phyloP scores from a whole-genome alignment of 805 yeast species.

The Lachancea sp. region DNA sequence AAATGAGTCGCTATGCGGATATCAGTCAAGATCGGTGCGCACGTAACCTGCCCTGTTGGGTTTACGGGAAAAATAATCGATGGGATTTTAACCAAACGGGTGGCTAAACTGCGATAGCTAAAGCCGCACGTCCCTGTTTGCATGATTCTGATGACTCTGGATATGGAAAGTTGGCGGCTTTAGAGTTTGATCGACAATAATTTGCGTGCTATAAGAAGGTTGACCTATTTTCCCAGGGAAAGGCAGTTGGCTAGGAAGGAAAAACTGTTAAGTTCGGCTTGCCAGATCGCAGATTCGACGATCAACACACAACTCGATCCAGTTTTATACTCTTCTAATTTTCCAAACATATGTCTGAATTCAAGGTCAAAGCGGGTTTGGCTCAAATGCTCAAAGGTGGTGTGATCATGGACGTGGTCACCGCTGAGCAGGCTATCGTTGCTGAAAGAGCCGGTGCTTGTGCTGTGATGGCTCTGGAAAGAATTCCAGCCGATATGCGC shows the following conservation, averaged over 20 bases:
- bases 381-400: constrained; percentile 85
- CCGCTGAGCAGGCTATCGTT: constrained; percentile 69
- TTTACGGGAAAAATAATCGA: too few species aligned
- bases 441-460: constrained; percentile 85
- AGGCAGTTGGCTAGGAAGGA: not conserved
- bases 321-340: too few species aligned
- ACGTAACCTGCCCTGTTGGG: too few species aligned
- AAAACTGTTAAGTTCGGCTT: too few species aligned
- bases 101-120: not conserved
- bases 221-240: not conserved
- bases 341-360: constrained; percentile 26
- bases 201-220: not conserved
- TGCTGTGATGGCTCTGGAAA: constrained; percentile 84
- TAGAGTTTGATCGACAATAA: not conserved
- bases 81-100: too few species aligned
- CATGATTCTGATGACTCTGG: constrained; percentile 1
- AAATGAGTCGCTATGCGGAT: too few species aligned
- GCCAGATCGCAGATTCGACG: too few species aligned
- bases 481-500: constrained; percentile 82
- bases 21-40: not conserved
- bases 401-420: constrained; percentile 69
- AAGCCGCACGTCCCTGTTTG: too few species aligned
- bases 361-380: constrained; percentile 63
- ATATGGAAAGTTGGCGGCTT: not conserved
- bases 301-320: too few species aligned